phyloP scores from a whole-genome alignment of 2,329 filamentous ascomycete genomes.

The Nemania sp. region DNA sequence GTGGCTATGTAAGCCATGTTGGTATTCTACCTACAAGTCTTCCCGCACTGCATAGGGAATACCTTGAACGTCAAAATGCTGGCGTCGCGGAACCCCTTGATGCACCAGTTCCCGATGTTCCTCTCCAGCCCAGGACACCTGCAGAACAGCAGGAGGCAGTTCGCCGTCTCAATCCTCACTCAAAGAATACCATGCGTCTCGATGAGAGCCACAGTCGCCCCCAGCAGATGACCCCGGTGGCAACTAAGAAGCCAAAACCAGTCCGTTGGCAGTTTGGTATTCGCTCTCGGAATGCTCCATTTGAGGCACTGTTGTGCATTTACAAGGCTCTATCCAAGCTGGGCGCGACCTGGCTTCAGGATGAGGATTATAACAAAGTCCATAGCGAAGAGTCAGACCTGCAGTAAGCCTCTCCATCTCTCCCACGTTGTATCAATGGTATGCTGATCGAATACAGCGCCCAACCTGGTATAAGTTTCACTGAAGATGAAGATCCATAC shows the following conservation, averaged over 20 bases:
- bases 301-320: slow-evolving; percentile 92
- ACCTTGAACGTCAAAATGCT: slow-evolving; percentile 73
- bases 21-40: slow-evolving; percentile 90
- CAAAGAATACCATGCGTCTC: slow-evolving; percentile 68
- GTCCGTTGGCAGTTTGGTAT: slow-evolving; percentile 99
- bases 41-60: slow-evolving; percentile 86
- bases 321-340: slow-evolving; percentile 89
- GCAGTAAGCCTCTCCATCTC: slow-evolving; percentile 38
- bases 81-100: slow-evolving; percentile 52
- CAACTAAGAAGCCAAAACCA: slow-evolving; percentile 72
- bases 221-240: slow-evolving; percentile 65
- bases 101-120: slow-evolving; percentile 52
- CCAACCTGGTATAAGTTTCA: slow-evolving; percentile 12
- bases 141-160: slow-evolving; percentile 82
- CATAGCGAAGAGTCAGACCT: slow-evolving; percentile 50
- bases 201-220: slow-evolving; percentile 65
- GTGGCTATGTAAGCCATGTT: slow-evolving; percentile 78
- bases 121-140: slow-evolving; percentile 57
- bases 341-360: slow-evolving; percentile 82
- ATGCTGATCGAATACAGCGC: slow-evolving; percentile 26
- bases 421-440: not conserved
- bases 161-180: slow-evolving; percentile 82
- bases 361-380: slow-evolving; percentile 59
- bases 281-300: slow-evolving; percentile 87
- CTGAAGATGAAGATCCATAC: slow-evolving; percentile 34